Percentiles rank a stretch among this genome's conserved stretches.
Evolutionary conservation across 208 protist genomes (phyloP).

Genomic region (Strigomonas culicis): DNA sequence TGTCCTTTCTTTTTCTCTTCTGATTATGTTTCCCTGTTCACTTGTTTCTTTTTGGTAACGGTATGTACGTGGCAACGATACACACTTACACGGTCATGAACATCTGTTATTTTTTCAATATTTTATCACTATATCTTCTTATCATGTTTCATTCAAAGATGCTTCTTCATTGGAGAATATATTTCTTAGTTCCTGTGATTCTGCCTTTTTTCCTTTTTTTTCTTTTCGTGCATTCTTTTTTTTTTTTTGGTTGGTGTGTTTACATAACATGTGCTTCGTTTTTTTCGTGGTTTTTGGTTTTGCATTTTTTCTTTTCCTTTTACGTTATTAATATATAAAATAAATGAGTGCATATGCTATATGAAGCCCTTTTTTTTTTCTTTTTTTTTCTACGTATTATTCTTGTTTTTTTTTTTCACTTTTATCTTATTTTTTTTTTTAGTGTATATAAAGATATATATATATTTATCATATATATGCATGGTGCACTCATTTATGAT

Average conservation of each 20-base stretch:
- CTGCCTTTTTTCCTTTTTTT: neutral
- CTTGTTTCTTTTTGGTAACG: neutral
- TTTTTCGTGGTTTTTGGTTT: neutral
- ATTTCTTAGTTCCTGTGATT: neutral
- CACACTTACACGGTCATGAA: neutral
- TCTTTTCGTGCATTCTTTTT: slow-evolving; percentile 1
- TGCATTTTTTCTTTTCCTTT: slow-evolving; percentile 4
- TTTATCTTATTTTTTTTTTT: slow-evolving; percentile 9
- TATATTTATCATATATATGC: slow-evolving; percentile 8
- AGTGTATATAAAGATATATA: slow-evolving; percentile 10
- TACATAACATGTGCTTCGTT: neutral
- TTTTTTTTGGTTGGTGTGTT: neutral
- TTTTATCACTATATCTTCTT: neutral
- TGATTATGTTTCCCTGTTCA: no score
- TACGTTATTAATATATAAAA: neutral
- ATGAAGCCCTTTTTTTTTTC: neutral
- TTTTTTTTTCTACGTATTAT: neutral
- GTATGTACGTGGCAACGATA: neutral
- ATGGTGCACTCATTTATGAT: neutral
- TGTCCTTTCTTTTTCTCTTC: no score
- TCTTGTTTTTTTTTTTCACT: neutral
- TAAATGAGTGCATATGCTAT: neutral
- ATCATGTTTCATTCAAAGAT: neutral
- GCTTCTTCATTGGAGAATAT: neutral
- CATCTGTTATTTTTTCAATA: neutral